Percentiles rank a stretch among this genome's conserved stretches.
phyloP scores from a whole-genome alignment of 192 early-diverging fungal genomes.

The Coemansia sp. region DNA sequence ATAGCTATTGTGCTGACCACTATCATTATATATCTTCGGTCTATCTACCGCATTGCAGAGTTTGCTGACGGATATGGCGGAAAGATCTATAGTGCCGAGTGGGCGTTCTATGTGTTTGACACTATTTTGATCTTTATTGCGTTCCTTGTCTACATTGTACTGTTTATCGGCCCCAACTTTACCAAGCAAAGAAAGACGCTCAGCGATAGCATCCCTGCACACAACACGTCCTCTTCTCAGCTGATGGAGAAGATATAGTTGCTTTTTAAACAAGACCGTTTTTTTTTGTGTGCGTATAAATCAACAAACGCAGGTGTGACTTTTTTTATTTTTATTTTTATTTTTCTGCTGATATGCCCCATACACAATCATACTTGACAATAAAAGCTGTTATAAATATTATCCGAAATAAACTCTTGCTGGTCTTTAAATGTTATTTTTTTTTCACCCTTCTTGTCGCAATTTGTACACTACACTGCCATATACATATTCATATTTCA shows the following conservation, averaged over 20 bases:
- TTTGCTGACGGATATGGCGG: constrained; percentile 47
- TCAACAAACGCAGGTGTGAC: not conserved
- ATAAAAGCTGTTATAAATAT: not conserved
- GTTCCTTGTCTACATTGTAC: constrained; percentile 34
- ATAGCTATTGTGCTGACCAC: constrained; percentile 31
- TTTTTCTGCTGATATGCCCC: not conserved
- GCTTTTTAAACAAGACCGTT: not conserved
- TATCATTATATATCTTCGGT: constrained; percentile 41
- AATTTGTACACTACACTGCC: not conserved
- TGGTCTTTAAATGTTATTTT: not conserved
- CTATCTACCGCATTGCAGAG: constrained; percentile 53
- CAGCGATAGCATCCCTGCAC: not conserved
- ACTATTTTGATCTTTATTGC: constrained; percentile 43
- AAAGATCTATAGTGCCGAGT: constrained; percentile 48
- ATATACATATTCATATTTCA: constrained; percentile 7
- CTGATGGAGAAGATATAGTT: not conserved
- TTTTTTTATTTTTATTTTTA: not conserved
- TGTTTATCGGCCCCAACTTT: constrained; percentile 30
- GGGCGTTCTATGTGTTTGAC: constrained; percentile 58
- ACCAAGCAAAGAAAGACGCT: not conserved
- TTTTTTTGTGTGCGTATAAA: not conserved
- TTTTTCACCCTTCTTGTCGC: not conserved
- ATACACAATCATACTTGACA: not conserved
- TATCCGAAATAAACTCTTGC: too few relatives aligned
- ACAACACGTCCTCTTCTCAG: constrained; percentile 5